phyloP scores from a whole-genome alignment of 805 yeast genomes.

The Lachancea sp. region DNA sequence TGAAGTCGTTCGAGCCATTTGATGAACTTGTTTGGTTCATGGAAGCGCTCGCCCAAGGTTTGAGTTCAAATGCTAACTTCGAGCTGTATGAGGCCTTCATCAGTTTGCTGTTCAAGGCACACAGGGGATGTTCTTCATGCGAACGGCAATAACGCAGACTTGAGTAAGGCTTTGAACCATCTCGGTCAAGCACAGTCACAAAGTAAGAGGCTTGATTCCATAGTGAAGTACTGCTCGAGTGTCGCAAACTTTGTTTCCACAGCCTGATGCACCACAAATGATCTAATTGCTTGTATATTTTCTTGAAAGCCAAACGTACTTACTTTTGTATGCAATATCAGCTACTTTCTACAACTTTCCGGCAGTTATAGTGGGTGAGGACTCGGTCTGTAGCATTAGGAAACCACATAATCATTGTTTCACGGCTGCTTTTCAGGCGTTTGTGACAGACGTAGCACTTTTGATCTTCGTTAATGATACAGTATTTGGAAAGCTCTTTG shows the following conservation, averaged over 20 bases:
- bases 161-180: constrained; percentile 40
- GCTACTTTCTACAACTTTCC: constrained; percentile 11
- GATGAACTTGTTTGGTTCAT: constrained; percentile 61
- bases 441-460: constrained; percentile 58
- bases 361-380: constrained; percentile 26
- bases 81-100: constrained; percentile 81
- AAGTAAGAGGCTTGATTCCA: constrained; percentile 50
- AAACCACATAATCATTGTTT: constrained; percentile 12
- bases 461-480: constrained; percentile 37
- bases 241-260: constrained; percentile 54
- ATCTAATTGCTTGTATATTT: background rate
- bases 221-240: constrained; percentile 76
- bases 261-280: constrained; percentile 7
- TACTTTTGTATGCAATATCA: background rate
- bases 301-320: background rate
- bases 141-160: constrained; percentile 33
- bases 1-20: constrained; percentile 60
- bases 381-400: constrained; percentile 13
- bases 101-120: constrained; percentile 64
- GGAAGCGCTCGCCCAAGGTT: constrained; percentile 57
- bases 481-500: constrained; percentile 33
- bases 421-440: constrained; percentile 35
- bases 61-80: constrained; percentile 49
- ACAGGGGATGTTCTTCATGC: constrained; percentile 70
- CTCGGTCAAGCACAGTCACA: constrained; percentile 45